Evolutionary conservation across 2,329 filamentous ascomycete species (phyloP).

Genomic region (Colletotrichum sublineola): DNA sequence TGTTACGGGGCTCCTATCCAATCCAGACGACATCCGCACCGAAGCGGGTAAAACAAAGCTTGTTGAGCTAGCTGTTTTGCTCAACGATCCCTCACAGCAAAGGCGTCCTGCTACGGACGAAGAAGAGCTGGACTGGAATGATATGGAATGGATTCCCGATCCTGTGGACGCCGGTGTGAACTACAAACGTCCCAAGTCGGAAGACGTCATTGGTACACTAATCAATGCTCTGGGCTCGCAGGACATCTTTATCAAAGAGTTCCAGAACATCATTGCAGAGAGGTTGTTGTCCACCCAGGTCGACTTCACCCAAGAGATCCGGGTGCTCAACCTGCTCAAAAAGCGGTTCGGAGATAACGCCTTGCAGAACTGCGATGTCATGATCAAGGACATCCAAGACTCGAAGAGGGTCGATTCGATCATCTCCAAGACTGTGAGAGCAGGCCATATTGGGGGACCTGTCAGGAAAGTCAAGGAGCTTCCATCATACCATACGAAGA

Average conservation of each 20-base stretch:
- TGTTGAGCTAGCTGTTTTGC: constrained; percentile 75
- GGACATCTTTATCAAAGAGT: constrained; percentile 93
- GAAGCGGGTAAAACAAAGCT: constrained; percentile 64
- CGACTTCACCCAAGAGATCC: constrained; percentile 82
- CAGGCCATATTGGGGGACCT: constrained; percentile 42
- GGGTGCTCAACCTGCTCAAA: constrained; percentile 89
- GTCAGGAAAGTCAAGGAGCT: constrained; percentile 43
- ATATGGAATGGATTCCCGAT: constrained; percentile 93
- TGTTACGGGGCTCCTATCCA: constrained; percentile 79
- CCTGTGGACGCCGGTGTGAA: constrained; percentile 93
- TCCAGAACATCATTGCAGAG: constrained; percentile 90
- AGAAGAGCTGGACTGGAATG: constrained; percentile 87
- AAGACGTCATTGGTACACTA: constrained; percentile 92
- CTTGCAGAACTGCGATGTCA: constrained; percentile 94
- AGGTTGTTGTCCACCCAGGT: constrained; percentile 77
- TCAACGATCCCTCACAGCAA: constrained; percentile 71
- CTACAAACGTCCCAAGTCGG: constrained; percentile 88
- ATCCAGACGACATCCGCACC: constrained; percentile 61
- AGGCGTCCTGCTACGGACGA: constrained; percentile 67
- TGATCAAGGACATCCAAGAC: constrained; percentile 93
- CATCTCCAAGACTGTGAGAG: constrained; percentile 64
- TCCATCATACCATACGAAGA: constrained; percentile 79
- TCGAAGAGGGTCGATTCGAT: constrained; percentile 79
- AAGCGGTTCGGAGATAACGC: constrained; percentile 87
- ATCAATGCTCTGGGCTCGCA: constrained; percentile 90